Evolutionary conservation across 1,284 basidiomycete genomes (phyloP).

Genomic region (Marasmius oreades): DNA sequence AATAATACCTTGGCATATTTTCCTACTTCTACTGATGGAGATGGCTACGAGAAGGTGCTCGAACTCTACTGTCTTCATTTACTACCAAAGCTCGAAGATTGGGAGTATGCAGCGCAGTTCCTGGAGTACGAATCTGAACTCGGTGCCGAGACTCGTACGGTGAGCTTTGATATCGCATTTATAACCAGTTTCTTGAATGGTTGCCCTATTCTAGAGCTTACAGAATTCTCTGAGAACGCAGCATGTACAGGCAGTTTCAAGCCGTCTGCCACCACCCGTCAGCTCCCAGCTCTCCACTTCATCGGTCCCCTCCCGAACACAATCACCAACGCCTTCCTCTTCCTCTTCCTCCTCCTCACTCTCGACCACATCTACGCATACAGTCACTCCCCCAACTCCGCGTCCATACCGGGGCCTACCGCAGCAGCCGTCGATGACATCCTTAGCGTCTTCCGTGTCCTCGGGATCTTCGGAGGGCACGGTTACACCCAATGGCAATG

Average conservation of each 20-base stretch:
- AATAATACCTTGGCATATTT: conserved; percentile 26
- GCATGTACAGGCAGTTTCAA: conserved; percentile 4
- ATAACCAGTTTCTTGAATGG: conserved; percentile 7
- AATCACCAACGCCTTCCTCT: conserved; percentile 44
- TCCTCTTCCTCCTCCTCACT: conserved; percentile 54
- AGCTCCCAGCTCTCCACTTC: conserved; percentile 8
- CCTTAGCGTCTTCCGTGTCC: not conserved
- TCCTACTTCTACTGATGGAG: conserved; percentile 26
- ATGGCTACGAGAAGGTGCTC: conserved; percentile 67
- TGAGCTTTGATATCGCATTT: conserved; percentile 29
- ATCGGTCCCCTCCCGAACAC: conserved; percentile 16
- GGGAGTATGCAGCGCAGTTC: conserved; percentile 75
- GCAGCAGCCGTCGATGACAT: not conserved
- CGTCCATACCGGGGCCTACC: conserved; percentile 13
- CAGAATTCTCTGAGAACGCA: conserved; percentile 34
- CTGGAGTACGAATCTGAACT: conserved; percentile 68
- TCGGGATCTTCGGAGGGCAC: conserved; percentile 14
- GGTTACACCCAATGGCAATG: conserved; percentile 6
- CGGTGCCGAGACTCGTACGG: conserved; percentile 44
- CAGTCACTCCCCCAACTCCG: conserved; percentile 29
- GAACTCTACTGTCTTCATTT: conserved; percentile 73
- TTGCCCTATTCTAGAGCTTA: conserved; percentile 33
- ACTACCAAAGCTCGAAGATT: conserved; percentile 66
- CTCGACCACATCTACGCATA: conserved; percentile 53
- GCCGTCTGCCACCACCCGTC: conserved; percentile 17